phyloP scores from a whole-genome alignment of 208 protist genomes.

The Vickermania spadyakhi region DNA sequence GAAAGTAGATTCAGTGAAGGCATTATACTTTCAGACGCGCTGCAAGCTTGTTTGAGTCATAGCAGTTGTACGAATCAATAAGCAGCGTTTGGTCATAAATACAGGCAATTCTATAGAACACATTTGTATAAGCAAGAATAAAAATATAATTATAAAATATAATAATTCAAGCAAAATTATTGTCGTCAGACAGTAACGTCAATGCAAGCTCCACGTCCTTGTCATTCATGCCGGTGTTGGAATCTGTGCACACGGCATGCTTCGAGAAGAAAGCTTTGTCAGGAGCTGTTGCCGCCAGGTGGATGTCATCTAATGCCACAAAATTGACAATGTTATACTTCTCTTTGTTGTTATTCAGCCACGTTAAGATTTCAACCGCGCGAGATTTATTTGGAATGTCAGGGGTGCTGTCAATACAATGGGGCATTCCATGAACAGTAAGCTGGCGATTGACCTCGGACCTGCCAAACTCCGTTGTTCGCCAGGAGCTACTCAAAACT shows the following conservation, averaged over 20 bases:
- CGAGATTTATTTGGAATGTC: conserved; percentile 19
- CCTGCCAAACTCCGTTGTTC: conserved; percentile 49
- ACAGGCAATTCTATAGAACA: neutral
- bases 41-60: conserved; percentile 1
- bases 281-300: conserved; percentile 31
- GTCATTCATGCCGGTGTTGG: conserved; percentile 40
- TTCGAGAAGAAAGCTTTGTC: conserved; percentile 47
- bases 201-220: conserved; percentile 30
- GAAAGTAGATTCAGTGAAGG: neutral
- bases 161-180: conserved; percentile 23
- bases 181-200: conserved; percentile 31
- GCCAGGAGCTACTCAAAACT: conserved; percentile 65
- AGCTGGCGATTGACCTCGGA: conserved; percentile 46
- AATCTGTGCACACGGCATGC: conserved; percentile 45
- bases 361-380: conserved; percentile 41
- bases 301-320: conserved; percentile 66
- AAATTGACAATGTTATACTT: conserved; percentile 61
- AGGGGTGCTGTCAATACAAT: conserved; percentile 50
- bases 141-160: neutral
- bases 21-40: conserved; percentile 1
- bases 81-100: neutral
- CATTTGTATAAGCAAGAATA: neutral
- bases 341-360: conserved; percentile 43
- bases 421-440: conserved; percentile 22
- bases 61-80: neutral